Evolutionary conservation across 2,329 filamentous ascomycete species (phyloP).

Genomic region (Aspergillus melleus): DNA sequence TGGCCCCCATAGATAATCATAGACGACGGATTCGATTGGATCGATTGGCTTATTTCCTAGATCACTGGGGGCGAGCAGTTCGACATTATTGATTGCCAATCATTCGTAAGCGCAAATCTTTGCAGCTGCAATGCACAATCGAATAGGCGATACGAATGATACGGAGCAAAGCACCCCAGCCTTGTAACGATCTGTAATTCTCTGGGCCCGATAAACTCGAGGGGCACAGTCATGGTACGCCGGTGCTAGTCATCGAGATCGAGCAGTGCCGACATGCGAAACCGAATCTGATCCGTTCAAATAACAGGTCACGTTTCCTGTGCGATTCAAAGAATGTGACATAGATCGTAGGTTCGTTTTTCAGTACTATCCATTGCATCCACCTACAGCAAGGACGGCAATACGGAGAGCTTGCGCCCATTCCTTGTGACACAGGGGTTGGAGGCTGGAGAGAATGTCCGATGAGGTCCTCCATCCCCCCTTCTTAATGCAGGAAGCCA

Average conservation of each 20-base stretch:
- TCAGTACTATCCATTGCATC: neutral
- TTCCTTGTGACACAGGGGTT: neutral
- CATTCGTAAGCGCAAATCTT: neutral
- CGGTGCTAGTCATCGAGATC: conserved; percentile 3
- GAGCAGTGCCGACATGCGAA: neutral
- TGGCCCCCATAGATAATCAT: neutral
- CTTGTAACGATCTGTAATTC: conserved; percentile 11
- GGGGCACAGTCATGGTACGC: conserved; percentile 6
- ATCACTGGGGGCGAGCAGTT: neutral
- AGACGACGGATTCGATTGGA: neutral
- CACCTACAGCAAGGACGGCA: neutral
- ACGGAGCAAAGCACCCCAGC: neutral
- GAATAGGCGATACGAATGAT: neutral
- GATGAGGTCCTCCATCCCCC: neutral
- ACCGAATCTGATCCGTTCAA: conserved; percentile 7
- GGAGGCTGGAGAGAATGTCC: neutral
- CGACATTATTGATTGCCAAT: neutral
- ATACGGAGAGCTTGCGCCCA: neutral
- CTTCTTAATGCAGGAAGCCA: neutral
- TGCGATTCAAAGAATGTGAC: neutral
- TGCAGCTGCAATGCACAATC: neutral
- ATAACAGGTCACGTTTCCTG: conserved; percentile 11
- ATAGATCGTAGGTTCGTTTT: neutral
- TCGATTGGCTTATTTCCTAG: neutral
- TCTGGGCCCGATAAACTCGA: conserved; percentile 11